These are phyloP conservation scores for Pestalotiopsis sp. DNA, from an alignment of 2,329 filamentous ascomycete species.

Conservation along the genomic window DNA sequence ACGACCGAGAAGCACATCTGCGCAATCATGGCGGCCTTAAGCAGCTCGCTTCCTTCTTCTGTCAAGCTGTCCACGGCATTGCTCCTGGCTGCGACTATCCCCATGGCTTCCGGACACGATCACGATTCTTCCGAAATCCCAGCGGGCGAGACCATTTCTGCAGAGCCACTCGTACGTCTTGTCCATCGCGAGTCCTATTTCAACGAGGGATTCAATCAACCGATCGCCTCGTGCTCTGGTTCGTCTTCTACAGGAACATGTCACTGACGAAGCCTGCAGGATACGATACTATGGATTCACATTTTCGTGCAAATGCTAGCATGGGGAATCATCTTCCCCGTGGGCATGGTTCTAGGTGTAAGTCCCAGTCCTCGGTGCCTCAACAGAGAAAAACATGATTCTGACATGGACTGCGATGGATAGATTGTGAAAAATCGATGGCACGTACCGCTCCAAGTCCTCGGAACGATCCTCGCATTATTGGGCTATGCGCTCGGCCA, in stretches of 20 bases:
- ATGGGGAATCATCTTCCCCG: constrained; percentile 90
- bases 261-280: constrained; percentile 44
- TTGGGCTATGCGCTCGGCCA: constrained; percentile 92
- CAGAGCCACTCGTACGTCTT: constrained; percentile 70
- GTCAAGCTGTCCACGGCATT: not conserved
- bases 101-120: constrained; percentile 45
- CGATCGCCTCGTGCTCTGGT: not conserved
- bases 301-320: constrained; percentile 86
- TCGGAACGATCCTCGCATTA: constrained; percentile 75
- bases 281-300: constrained; percentile 89
- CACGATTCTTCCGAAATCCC: constrained; percentile 61
- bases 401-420: constrained; percentile 13
- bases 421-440: constrained; percentile 88
- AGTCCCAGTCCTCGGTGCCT: constrained; percentile 33
- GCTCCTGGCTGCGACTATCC: constrained; percentile 25
- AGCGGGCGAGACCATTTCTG: constrained; percentile 70
- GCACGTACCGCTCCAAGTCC: constrained; percentile 87
- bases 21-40: not conserved
- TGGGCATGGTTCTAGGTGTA: constrained; percentile 94
- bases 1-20: not conserved
- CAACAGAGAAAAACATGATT: not conserved
- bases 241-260: not conserved
- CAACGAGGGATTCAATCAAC: not conserved
- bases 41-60: constrained; percentile 3
- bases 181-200: not conserved